Percentiles rank a stretch among this genome's conserved stretches.
Conservation (phyloP, 148 eudicot species). For the Camellia japonica region DNA sequence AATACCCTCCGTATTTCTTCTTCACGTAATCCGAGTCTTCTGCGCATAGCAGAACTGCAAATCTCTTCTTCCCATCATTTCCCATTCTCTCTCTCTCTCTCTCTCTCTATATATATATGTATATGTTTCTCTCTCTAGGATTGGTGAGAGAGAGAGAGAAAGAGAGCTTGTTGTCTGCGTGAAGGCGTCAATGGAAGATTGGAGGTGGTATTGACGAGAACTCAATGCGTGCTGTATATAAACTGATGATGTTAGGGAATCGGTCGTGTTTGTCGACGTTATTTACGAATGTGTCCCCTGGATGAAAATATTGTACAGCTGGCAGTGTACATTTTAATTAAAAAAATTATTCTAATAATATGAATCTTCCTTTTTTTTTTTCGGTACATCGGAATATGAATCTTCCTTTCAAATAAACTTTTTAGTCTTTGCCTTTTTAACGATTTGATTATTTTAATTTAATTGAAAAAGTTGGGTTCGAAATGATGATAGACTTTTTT, state of each 20-base stretch:
- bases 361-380: too few species aligned
- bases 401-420: too few species aligned
- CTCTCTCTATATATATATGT: background rate
- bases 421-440: too few species aligned
- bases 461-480: too few species aligned
- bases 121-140: background rate
- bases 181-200: background rate
- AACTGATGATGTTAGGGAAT: background rate
- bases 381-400: too few species aligned
- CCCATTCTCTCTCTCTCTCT: background rate
- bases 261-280: background rate
- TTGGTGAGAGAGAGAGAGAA: slow-evolving; percentile 7
- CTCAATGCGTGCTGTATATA: background rate
- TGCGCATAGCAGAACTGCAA: slow-evolving; percentile 70
- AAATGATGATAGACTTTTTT: too few species aligned
- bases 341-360: too few species aligned
- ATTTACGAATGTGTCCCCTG: slow-evolving; percentile 3
- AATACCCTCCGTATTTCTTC: slow-evolving; percentile 76
- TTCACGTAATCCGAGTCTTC: slow-evolving; percentile 85
- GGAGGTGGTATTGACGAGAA: background rate
- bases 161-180: background rate
- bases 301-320: background rate
- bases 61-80: slow-evolving; percentile 31
- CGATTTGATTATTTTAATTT: too few species aligned
- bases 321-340: too few species aligned